A percentile compares a stretch with the other conserved stretches of the same genome.
Evolutionary conservation across 768 basidiomycete species (phyloP).

Genomic region (Collybia sp.): DNA sequence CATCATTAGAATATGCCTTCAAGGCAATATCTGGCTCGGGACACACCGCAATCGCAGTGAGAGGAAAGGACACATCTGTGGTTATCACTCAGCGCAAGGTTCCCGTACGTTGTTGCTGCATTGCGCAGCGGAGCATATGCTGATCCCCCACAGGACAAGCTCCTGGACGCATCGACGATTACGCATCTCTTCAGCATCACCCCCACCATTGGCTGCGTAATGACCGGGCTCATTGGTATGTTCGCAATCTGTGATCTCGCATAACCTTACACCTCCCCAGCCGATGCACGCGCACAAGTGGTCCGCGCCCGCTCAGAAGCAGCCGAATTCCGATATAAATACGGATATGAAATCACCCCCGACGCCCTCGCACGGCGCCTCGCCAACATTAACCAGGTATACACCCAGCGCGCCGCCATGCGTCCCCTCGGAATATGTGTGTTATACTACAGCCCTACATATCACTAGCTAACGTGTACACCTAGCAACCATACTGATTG

Average conservation of each 20-base stretch:
- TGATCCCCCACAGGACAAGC: slow-evolving; percentile 71
- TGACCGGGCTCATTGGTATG: slow-evolving; percentile 95
- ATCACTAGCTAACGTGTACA: neutral
- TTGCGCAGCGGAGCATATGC: slow-evolving; percentile 2
- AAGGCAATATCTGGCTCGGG: slow-evolving; percentile 98
- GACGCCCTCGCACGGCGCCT: slow-evolving; percentile 92
- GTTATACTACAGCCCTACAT: slow-evolving; percentile 17
- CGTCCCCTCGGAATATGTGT: slow-evolving; percentile 91
- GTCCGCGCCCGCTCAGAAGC: slow-evolving; percentile 83
- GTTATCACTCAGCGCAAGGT: slow-evolving; percentile 99
- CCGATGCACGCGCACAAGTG: slow-evolving; percentile 91
- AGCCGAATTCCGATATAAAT: slow-evolving; percentile 91
- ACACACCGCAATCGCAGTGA: slow-evolving; percentile 87
- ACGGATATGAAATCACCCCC: slow-evolving; percentile 97
- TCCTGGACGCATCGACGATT: slow-evolving; percentile 89
- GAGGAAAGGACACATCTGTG: slow-evolving; percentile 92
- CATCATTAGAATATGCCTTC: slow-evolving; percentile 88
- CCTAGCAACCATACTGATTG: slow-evolving; percentile 93
- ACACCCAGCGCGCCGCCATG: slow-evolving; percentile 97
- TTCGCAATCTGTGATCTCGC: slow-evolving; percentile 1
- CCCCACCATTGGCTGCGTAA: slow-evolving; percentile 93
- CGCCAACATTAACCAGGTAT: slow-evolving; percentile 98
- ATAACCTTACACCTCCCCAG: slow-evolving; percentile 30
- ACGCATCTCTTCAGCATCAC: slow-evolving; percentile 97
- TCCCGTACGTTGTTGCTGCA: slow-evolving; percentile 56